phyloP scores from a whole-genome alignment of 2,329 filamentous ascomycete genomes.

The Colletotrichum simmondsii region DNA sequence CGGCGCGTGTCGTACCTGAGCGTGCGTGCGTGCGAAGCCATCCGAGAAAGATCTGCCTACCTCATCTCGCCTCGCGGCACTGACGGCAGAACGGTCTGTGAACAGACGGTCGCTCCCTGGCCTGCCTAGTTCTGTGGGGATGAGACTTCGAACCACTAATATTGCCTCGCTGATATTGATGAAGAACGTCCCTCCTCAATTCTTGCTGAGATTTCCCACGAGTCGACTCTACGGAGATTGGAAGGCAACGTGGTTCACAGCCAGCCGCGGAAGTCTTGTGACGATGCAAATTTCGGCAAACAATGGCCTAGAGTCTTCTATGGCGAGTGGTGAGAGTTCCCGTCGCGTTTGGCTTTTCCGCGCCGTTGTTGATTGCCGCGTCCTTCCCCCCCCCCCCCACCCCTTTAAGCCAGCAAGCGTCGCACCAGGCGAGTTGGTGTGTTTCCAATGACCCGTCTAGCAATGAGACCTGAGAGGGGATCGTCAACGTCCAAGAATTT shows the following conservation, averaged over 20 bases:
- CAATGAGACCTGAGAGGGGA: background rate
- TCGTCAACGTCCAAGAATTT: background rate
- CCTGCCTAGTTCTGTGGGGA: background rate
- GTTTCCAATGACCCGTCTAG: background rate
- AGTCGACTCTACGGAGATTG: background rate
- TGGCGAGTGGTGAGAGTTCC: background rate
- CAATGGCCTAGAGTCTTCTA: background rate
- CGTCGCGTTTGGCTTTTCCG: background rate
- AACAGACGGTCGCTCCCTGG: background rate
- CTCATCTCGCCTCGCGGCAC: constrained; percentile 16
- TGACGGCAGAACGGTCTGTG: constrained; percentile 16
- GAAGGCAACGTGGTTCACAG: too few relatives aligned
- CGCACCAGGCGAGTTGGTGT: background rate
- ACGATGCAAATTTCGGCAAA: background rate
- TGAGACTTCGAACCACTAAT: background rate
- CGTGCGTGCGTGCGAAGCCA: background rate
- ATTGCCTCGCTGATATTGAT: background rate
- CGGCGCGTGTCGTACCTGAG: background rate
- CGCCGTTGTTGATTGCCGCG: background rate
- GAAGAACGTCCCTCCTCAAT: background rate
- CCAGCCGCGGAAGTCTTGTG: background rate
- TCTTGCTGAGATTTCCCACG: background rate
- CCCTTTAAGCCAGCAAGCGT: background rate
- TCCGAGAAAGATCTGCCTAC: background rate
- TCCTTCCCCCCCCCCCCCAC: background rate